Evolutionary conservation across 805 yeast species (phyloP).

Genomic region (Blastobotrys americana): DNA sequence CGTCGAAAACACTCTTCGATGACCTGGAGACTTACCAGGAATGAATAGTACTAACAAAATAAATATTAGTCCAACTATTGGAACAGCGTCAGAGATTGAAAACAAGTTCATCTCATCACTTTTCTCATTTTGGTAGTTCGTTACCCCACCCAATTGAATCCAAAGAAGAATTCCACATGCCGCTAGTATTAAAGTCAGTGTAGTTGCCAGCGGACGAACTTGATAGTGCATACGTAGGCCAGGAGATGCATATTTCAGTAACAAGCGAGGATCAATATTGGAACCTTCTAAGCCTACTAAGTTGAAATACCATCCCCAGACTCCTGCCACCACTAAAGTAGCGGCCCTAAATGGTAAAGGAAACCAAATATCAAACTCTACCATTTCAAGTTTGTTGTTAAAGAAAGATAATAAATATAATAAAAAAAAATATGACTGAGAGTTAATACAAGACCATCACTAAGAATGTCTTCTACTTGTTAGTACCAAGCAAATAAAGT

Average conservation of each 20-base stretch:
- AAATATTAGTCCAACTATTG: slow-evolving; percentile 28
- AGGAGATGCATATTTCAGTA: slow-evolving; percentile 19
- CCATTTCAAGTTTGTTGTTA: no score
- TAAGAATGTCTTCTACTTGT: no score
- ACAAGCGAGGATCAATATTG: slow-evolving; percentile 23
- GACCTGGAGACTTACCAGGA: slow-evolving; percentile 34
- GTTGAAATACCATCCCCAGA: slow-evolving; percentile 32
- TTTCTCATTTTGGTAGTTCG: no score
- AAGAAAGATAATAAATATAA: no score
- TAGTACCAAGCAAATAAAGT: no score
- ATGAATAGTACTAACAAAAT: slow-evolving; percentile 34
- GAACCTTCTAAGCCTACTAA: slow-evolving; percentile 21
- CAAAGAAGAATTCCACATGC: slow-evolving; percentile 27
- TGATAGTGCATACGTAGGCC: slow-evolving; percentile 29
- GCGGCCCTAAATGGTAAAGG: slow-evolving; percentile 44
- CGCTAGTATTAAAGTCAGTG: slow-evolving; percentile 23
- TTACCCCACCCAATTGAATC: no score
- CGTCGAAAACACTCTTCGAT: slow-evolving; percentile 38
- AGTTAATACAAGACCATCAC: no score
- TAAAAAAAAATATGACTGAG: no score
- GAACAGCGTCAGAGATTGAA: slow-evolving; percentile 24
- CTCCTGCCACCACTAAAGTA: slow-evolving; percentile 23
- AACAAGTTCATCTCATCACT: slow-evolving; percentile 19
- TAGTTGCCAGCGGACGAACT: slow-evolving; percentile 31
- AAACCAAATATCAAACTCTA: slow-evolving; percentile 31